Evolutionary conservation across 768 basidiomycete species (phyloP).

Genomic region (Porphyrellus cyaneotinctus): DNA sequence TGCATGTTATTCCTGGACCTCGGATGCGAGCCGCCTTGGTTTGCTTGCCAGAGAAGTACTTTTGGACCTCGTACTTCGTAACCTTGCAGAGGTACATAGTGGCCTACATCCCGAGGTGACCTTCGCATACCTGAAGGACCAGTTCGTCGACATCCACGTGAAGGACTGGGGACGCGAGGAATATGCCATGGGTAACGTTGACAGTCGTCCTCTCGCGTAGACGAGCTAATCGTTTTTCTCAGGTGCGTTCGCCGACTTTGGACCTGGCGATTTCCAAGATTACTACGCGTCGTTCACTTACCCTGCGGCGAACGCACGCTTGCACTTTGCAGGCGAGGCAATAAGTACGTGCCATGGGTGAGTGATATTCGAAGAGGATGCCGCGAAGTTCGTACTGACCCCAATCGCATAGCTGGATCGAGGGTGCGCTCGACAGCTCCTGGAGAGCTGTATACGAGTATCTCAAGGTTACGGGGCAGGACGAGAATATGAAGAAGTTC

Average conservation of each 20-base stretch:
- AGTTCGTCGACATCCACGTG: conserved; percentile 16
- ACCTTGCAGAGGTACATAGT: conserved; percentile 7
- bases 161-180: conserved; percentile 35
- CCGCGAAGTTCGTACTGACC: background rate
- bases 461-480: conserved; percentile 11
- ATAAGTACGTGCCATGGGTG: conserved; percentile 37
- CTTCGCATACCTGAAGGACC: background rate
- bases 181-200: conserved; percentile 30
- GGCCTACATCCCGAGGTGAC: conserved; percentile 4
- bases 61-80: conserved; percentile 4
- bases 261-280: conserved; percentile 35
- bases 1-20: background rate
- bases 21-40: background rate
- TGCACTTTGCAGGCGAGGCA: conserved; percentile 13
- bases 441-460: conserved; percentile 33
- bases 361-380: conserved; percentile 5
- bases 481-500: conserved; percentile 14
- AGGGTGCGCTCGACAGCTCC: conserved; percentile 36
- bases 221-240: background rate
- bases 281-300: conserved; percentile 29
- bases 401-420: conserved; percentile 30
- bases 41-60: background rate
- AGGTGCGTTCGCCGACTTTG: conserved; percentile 39
- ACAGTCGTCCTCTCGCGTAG: background rate
- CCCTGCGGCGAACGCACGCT: conserved; percentile 21